Conservation (phyloP, 2,329 filamentous ascomycete genomes). For the Cladophialophora bantiana region DNA sequence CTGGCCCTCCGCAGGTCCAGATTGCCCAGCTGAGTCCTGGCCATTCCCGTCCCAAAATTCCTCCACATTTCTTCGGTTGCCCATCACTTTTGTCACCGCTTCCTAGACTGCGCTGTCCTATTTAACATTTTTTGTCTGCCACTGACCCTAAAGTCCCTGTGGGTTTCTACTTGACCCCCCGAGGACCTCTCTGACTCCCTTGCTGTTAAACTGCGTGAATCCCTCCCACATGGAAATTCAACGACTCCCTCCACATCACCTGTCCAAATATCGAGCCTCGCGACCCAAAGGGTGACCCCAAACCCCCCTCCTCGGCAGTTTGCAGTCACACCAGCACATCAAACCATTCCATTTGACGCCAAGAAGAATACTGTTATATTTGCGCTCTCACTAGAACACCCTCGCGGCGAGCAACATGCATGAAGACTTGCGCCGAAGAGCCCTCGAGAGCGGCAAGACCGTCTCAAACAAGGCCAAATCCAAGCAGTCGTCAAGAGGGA, state of each 20-base stretch:
- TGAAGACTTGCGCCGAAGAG: slow-evolving; percentile 60
- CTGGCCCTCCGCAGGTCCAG: background rate
- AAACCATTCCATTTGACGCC: background rate
- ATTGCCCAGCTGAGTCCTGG: background rate
- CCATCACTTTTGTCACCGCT: slow-evolving; percentile 22
- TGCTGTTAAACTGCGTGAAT: slow-evolving; percentile 1
- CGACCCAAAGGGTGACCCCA: slow-evolving; percentile 35
- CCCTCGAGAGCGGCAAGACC: slow-evolving; percentile 70
- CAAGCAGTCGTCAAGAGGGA: slow-evolving; percentile 59
- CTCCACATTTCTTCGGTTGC: slow-evolving; percentile 17
- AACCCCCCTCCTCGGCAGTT: background rate
- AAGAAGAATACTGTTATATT: background rate
- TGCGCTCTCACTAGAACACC: background rate
- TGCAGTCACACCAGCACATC: background rate
- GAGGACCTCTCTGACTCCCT: slow-evolving; percentile 7
- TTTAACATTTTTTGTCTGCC: slow-evolving; percentile 17
- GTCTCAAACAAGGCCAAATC: slow-evolving; percentile 65
- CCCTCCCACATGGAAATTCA: slow-evolving; percentile 36
- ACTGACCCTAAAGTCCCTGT: slow-evolving; percentile 4
- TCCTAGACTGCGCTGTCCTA: slow-evolving; percentile 14
- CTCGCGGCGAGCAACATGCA: slow-evolving; percentile 48
- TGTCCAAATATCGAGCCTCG: slow-evolving; percentile 32
- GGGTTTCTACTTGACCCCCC: slow-evolving; percentile 17
- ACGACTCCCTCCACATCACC: slow-evolving; percentile 30
- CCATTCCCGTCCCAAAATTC: slow-evolving; percentile 5